phyloP scores from a whole-genome alignment of 495 filamentous ascomycete genomes.

The Sabuloglossum arenarium region DNA sequence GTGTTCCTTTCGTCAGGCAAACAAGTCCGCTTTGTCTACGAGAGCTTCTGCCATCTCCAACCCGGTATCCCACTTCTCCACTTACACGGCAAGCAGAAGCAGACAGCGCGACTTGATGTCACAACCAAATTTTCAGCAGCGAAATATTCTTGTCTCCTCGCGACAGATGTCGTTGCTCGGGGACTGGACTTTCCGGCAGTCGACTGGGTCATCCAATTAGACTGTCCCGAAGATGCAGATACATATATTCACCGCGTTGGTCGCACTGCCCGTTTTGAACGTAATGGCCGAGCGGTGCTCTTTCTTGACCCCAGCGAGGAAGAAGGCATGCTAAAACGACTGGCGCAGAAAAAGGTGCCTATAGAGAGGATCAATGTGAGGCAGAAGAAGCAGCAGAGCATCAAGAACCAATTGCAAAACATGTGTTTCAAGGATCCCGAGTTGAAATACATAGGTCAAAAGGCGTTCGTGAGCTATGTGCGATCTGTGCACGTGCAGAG shows the following conservation, averaged over 20 bases:
- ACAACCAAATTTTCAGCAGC: constrained; percentile 59
- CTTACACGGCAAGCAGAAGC: constrained; percentile 87
- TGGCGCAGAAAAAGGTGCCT: constrained; percentile 74
- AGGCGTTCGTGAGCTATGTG: constrained; percentile 80
- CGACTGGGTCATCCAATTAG: constrained; percentile 90
- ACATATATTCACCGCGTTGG: constrained; percentile 97
- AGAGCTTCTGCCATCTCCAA: constrained; percentile 80
- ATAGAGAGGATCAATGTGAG: constrained; percentile 69
- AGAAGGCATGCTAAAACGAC: constrained; percentile 55
- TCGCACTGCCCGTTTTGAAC: constrained; percentile 83
- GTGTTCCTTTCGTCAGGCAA: constrained; percentile 91
- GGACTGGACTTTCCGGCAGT: constrained; percentile 93
- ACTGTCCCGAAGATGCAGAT: constrained; percentile 89
- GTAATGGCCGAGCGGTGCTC: constrained; percentile 65
- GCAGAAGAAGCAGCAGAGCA: constrained; percentile 71
- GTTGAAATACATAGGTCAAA: constrained; percentile 87
- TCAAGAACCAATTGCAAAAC: constrained; percentile 66
- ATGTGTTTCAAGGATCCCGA: constrained; percentile 92
- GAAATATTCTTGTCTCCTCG: constrained; percentile 71
- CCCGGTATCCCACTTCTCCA: constrained; percentile 91
- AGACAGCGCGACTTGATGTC: constrained; percentile 67
- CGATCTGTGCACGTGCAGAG: constrained; percentile 70
- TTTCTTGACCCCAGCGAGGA: constrained; percentile 90
- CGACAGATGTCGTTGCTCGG: constrained; percentile 83
- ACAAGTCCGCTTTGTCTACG: constrained; percentile 88